Evolutionary conservation across 2,329 filamentous ascomycete species (phyloP).

Genomic region (Nannizziopsis barbatae): DNA sequence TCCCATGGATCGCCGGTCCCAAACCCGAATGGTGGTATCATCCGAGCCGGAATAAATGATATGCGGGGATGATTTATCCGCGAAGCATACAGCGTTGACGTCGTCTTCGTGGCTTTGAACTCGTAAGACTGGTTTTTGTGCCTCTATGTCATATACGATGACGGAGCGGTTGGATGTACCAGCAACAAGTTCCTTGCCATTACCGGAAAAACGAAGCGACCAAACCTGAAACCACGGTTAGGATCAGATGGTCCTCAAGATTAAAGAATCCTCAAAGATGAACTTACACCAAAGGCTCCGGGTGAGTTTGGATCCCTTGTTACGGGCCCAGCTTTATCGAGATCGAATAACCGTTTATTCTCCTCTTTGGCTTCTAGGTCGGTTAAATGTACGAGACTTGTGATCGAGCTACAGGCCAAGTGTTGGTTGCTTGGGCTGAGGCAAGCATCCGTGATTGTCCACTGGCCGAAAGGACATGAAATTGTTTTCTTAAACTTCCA

Average conservation of each 20-base stretch:
- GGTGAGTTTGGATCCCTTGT: constrained; percentile 23
- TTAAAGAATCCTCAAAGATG: not conserved
- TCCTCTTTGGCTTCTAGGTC: constrained; percentile 74
- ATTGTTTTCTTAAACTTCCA: constrained; percentile 96
- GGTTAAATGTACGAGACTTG: constrained; percentile 71
- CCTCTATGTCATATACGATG: constrained; percentile 86
- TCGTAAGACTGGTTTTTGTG: constrained; percentile 59
- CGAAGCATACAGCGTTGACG: constrained; percentile 94
- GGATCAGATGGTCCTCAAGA: not conserved
- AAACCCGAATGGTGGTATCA: constrained; percentile 87
- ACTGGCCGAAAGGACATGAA: constrained; percentile 72
- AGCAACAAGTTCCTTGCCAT: constrained; percentile 80
- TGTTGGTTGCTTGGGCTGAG: constrained; percentile 85
- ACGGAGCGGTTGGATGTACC: constrained; percentile 71
- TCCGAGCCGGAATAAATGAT: constrained; percentile 94
- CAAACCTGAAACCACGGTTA: constrained; percentile 50
- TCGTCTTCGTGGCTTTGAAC: constrained; percentile 73
- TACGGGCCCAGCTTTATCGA: constrained; percentile 42
- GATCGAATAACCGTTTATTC: constrained; percentile 69
- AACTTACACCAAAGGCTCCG: constrained; percentile 35
- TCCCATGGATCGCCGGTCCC: constrained; percentile 68
- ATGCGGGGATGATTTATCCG: constrained; percentile 76
- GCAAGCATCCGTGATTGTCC: constrained; percentile 92
- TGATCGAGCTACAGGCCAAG: constrained; percentile 83
- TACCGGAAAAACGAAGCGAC: constrained; percentile 84